These are phyloP conservation scores for Teratosphaeriaceae sp. DNA, from an alignment of 2,329 filamentous ascomycete species.

Conservation along the genomic window DNA sequence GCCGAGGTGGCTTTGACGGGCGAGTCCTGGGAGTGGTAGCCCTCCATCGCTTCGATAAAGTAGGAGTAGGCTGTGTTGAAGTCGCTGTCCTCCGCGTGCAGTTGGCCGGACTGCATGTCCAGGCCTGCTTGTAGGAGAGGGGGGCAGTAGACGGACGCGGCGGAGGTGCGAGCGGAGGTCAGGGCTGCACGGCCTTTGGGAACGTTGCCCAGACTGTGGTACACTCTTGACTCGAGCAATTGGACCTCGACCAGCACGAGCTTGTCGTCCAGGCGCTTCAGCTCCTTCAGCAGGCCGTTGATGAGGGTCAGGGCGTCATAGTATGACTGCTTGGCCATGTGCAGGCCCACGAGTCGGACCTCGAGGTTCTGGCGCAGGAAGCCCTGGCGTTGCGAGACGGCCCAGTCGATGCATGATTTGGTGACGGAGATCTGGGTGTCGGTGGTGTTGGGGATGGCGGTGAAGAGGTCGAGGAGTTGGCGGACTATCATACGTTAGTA, in stretches of 20 bases:
- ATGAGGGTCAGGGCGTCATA: slow-evolving; percentile 96
- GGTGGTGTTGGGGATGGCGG: slow-evolving; percentile 85
- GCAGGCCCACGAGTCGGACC: slow-evolving; percentile 84
- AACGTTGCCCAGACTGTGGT: slow-evolving; percentile 95
- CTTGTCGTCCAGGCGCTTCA: slow-evolving; percentile 98
- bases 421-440: slow-evolving; percentile 93
- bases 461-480: slow-evolving; percentile 92
- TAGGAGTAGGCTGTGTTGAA: slow-evolving; percentile 99
- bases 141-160: slow-evolving; percentile 94
- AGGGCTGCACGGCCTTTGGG: slow-evolving; percentile 91
- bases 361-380: slow-evolving; percentile 98
- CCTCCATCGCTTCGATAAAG: slow-evolving; percentile 98
- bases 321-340: slow-evolving; percentile 97
- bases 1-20: slow-evolving; percentile 85
- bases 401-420: slow-evolving; percentile 99
- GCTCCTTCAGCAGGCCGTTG: slow-evolving; percentile 90
- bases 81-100: slow-evolving; percentile 97
- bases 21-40: slow-evolving; percentile 91
- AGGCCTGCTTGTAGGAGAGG: slow-evolving; percentile 91
- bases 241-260: slow-evolving; percentile 96
- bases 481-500: slow-evolving; percentile 51
- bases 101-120: slow-evolving; percentile 99
- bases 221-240: slow-evolving; percentile 91
- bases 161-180: slow-evolving; percentile 88
- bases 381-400: slow-evolving; percentile 83